Conservation (phyloP, 805 yeast species). For the Yamadazyma akitaensis region DNA sequence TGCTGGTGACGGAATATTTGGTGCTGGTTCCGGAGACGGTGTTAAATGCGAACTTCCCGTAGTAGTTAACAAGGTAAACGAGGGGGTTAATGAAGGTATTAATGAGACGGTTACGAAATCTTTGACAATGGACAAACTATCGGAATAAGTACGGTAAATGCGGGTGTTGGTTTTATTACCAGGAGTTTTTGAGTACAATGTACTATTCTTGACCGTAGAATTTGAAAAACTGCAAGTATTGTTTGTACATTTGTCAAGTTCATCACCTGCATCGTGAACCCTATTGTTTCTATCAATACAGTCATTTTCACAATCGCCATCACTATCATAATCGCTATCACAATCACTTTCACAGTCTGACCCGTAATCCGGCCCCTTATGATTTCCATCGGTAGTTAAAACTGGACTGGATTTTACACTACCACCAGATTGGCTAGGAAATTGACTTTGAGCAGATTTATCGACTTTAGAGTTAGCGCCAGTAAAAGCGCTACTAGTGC, state of each 20-base stretch:
- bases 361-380: neutral
- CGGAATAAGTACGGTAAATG: too few species aligned
- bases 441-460: neutral
- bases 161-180: too few species aligned
- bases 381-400: neutral
- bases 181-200: too few species aligned
- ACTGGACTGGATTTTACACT: neutral
- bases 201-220: too few species aligned
- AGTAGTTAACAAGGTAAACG: neutral
- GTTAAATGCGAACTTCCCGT: neutral
- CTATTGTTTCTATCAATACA: neutral
- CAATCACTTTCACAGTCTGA: neutral
- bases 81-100: neutral
- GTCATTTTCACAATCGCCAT: neutral
- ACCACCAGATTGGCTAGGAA: neutral
- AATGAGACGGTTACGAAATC: neutral
- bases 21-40: neutral
- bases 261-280: slow-evolving; percentile 1
- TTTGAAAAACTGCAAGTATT: neutral
- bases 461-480: neutral
- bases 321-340: neutral
- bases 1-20: neutral
- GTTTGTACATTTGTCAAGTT: neutral
- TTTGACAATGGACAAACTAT: too few species aligned
- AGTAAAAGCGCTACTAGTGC: neutral